Base-by-base conservation (phyloP, 495 filamentous ascomycete species). In the Penicillium odoratum region DNA sequence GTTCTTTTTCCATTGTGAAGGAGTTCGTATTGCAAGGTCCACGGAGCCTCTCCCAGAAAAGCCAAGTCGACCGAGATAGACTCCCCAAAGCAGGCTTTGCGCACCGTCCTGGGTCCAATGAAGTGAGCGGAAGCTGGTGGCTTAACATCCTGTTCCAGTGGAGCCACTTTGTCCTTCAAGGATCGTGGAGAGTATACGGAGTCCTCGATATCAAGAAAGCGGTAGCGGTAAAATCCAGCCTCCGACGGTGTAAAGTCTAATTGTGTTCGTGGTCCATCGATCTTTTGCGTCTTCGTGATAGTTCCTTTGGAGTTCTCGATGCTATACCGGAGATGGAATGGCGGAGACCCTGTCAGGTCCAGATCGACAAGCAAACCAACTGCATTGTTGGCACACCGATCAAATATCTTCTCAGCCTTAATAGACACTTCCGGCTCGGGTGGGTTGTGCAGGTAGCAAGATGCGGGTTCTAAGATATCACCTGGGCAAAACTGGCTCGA, bases 331-430 rank as follows among this genome's bases (percentile, higher is more conserved):
- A 98, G 76, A 7, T 77, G 73, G 74, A 98, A 98, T 5, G 92
- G 92, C 51, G 94, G 94, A 0, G 92, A 95, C 33, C 94, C 94
- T 25, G 90, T 86, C 43, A 98, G 73, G 59, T 97, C 90, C 44
- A 98, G 74, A 62, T 92, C 89, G 25, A 98, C 90, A 10, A 86
- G 81, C 38, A 98, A 79, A 25, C 94, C 94, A 59, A 98, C 88
- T 0, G 93, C 90, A 64, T 90, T 96, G 48, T 92, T 90, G 40
- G 92, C 93, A 71, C 94, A 98, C 62, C 93, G 96, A 67, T 98
- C 94, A 40, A 88, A 87, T 33, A 98, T 90, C 62, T 91, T 87
- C 62, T 96, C 88, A 2, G 85, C 73, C 43, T 77, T 81, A 38
- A 98, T 76, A 5, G 82, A 74, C 53, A 98, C 61, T 36, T 86